These are phyloP conservation scores for Chytriomyces sp. DNA, from an alignment of 192 early-diverging fungal genomes.

Conservation along the genomic window DNA sequence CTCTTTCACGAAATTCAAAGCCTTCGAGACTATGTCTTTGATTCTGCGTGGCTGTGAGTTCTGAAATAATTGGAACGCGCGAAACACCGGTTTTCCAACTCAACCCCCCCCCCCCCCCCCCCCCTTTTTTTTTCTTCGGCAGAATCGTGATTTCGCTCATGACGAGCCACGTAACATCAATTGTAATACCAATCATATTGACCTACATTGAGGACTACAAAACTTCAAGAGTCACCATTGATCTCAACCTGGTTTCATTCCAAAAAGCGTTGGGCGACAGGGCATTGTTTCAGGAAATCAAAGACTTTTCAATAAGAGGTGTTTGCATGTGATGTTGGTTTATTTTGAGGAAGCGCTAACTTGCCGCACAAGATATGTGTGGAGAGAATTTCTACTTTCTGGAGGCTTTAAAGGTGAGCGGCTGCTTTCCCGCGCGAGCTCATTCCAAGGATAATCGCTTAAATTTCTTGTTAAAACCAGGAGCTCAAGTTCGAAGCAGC, in stretches of 20 bases:
- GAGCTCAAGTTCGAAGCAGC: neutral
- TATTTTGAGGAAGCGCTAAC: neutral
- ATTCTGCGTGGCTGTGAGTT: neutral
- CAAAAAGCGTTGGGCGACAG: conserved; percentile 5
- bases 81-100: neutral
- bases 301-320: conserved; percentile 8
- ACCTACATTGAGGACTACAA: conserved; percentile 13
- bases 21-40: neutral
- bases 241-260: conserved; percentile 8
- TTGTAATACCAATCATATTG: conserved; percentile 7
- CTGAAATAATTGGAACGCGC: neutral
- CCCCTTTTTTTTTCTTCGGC: neutral
- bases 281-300: conserved; percentile 13
- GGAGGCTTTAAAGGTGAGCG: neutral
- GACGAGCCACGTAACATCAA: neutral
- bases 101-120: too few species aligned
- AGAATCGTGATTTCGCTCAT: conserved; percentile 2
- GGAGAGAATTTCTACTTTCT: conserved; percentile 20
- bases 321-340: neutral
- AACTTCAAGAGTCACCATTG: neutral
- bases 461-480: neutral
- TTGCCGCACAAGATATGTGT: conserved; percentile 8
- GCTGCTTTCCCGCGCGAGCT: neutral
- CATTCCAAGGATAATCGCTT: neutral
- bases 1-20: neutral